Conservation (phyloP, 306 rosid genomes). For the Acmispon strigosus region DNA sequence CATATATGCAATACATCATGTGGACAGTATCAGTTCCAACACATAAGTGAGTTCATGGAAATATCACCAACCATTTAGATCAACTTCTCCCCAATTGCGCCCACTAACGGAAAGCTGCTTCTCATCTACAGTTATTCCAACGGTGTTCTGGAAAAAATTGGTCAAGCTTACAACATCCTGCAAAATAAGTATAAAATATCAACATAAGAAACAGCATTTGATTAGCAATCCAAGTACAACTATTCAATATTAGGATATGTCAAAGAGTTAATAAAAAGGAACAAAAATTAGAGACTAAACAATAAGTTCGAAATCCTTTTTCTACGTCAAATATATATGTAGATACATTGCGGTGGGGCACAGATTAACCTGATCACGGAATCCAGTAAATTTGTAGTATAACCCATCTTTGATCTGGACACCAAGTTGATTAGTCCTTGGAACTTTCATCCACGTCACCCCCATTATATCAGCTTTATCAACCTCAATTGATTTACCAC, state of each 20-base stretch:
- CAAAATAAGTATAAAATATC: constrained; percentile 10
- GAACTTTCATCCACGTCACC: constrained; percentile 97
- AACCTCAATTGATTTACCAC: constrained; percentile 91
- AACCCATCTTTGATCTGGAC: constrained; percentile 85
- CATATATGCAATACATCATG: not conserved
- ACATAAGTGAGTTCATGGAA: constrained; percentile 10
- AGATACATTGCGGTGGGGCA: not conserved
- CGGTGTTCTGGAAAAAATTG: constrained; percentile 66
- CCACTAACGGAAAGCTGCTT: constrained; percentile 95
- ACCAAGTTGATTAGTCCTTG: constrained; percentile 88
- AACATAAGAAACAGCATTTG: not conserved
- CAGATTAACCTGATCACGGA: constrained; percentile 81
- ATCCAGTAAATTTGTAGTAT: constrained; percentile 87
- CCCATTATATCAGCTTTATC: constrained; percentile 88
- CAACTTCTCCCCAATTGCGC: constrained; percentile 98
- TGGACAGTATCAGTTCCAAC: not conserved
- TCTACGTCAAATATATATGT: not conserved
- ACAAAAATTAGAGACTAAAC: too few relatives aligned
- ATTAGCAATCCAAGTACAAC: not conserved
- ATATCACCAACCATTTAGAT: constrained; percentile 68
- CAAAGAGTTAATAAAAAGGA: too few relatives aligned
- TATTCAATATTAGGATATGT: not conserved
- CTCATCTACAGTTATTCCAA: constrained; percentile 69
- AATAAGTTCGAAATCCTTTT: too few relatives aligned
- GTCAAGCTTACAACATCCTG: constrained; percentile 80